Evolutionary conservation across 192 early-diverging fungal species (phyloP).

Genomic region (Phlyctochytrium bullatum): DNA sequence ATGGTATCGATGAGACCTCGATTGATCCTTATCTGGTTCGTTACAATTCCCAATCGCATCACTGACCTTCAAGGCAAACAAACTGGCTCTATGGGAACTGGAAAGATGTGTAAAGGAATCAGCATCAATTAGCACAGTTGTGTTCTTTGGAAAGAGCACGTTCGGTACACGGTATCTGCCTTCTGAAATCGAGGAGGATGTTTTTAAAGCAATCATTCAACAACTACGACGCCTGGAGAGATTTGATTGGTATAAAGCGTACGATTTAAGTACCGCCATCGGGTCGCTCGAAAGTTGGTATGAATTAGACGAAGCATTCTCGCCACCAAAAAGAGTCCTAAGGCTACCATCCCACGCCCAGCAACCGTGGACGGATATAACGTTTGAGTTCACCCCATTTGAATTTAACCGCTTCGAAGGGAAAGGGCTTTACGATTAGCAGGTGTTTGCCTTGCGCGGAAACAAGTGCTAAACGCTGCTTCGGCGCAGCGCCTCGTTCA

Average conservation of each 20-base stretch:
- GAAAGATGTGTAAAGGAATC: conserved; percentile 10
- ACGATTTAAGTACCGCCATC: neutral
- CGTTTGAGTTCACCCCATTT: conserved; percentile 5
- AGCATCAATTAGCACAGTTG: conserved; percentile 8
- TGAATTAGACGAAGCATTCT: conserved; percentile 14
- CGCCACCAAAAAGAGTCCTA: conserved; percentile 5
- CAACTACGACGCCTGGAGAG: conserved; percentile 4
- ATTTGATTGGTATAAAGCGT: neutral
- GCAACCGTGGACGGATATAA: neutral
- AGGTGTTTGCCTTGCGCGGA: conserved; percentile 16
- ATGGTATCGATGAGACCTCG: neutral
- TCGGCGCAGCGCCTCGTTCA: conserved; percentile 21
- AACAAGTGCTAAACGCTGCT: conserved; percentile 11
- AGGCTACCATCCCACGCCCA: too few species aligned
- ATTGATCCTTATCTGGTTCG: conserved; percentile 1
- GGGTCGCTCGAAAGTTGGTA: conserved; percentile 13
- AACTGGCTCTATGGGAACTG: neutral
- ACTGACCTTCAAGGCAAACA: too few species aligned
- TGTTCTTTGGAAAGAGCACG: conserved; percentile 5
- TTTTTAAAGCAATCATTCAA: conserved; percentile 5
- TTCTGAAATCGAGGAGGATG: conserved; percentile 12
- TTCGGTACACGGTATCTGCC: conserved; percentile 12
- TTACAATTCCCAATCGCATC: too few species aligned
- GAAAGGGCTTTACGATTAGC: conserved; percentile 1
- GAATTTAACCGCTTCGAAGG: neutral